Evolutionary conservation across 495 filamentous ascomycete species (phyloP), one percentile per base, ranked within the genome.

Genomic region (Aspergillus bridgeri): DNA sequence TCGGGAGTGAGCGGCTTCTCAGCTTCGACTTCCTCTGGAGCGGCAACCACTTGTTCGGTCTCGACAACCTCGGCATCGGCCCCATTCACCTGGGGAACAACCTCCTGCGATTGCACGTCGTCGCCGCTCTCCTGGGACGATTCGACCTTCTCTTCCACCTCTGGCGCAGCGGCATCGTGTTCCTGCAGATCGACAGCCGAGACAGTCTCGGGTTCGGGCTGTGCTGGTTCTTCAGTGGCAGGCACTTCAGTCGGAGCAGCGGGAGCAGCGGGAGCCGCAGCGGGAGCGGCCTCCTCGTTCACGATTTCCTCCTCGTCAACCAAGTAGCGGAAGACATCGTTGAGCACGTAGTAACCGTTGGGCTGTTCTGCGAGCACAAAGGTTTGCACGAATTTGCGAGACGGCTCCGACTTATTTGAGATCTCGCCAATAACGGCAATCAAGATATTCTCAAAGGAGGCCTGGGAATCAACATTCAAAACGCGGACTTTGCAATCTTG

Each of bases 401-500:
- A 90, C 20, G 91, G 89, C 57, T 85, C 84, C 19, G 83, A 85
- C 72, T 94, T 95, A 79, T 94, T 97, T 61, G 92, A 96, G 68
- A 95, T 96, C 74, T 98, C 92, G 60, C 94, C 94, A 66, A 98
- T 96, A 58, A 98, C 95, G 66, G 96, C 90, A 65, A 98, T 92
- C 60, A 98, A 84, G 64, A 98, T 98, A 70, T 91, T 92, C 24
- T 90, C 83, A 67, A 84, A 89, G 13, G 93, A 98, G 48, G 86
- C 88, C 73, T 98, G 94, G 22, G 92, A 91, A 74, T 98, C 94
- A 64, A 98, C 94, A 66, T 98, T 98, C 62, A 94, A 88, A 57
- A 98, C 90, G 68, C 94, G 90, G 60, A 98, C 94, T 78, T 98
- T 98, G 83, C 91, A 94, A 67, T 98, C 92, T 68, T 98, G 90